Base-by-base conservation (phyloP, 306 rosid species). In the Vicia faba region DNA sequence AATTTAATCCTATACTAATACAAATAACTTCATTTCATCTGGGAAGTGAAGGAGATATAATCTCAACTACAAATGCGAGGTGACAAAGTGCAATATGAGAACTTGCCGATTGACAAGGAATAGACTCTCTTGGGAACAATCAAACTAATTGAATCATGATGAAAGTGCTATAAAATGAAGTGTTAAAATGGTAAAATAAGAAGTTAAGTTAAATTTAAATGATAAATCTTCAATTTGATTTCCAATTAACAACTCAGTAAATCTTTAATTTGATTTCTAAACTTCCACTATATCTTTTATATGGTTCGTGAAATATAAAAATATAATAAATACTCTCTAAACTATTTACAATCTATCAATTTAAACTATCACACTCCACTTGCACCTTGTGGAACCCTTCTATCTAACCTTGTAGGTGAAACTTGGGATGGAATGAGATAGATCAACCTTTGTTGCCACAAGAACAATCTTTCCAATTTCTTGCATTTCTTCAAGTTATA, bases 361-460 rank as follows among this genome's bases (percentile, higher is more conserved):
- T 16, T 16, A 48, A 16, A 48, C 54, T 48, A 48, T 48, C 5
- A 3, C 25, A 48, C 19, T 54, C 95, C 96, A 76, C 76, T 85
- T 20, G 96, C 88, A 44, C 85, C 88, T 33, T 81, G 91, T 44
- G 92, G 68, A 40, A 87, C 95, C 96, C 95, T 85, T 75, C 83
- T 82, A 74, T 87, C 96, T 33, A 89, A 65, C 78, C 95, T 85
- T 16, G 96, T 77, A 15, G 95, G 92, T 38, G 98, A 83, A 61
- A 92, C 82, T 75, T 85, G 85, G 3, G 96, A 84, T 0, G 89
- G 92, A 72, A 92, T n/a, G 86, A 10, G 45, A 40, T 48, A 88
- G 89, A 76, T 84, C 95, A 78, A 81, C 92, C 77, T 87, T 92
- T n/a, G 89, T 84, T 8, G 91, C 98, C 78, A 85, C 96, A 19